Evolutionary conservation across 805 yeast genomes (phyloP).

Genomic region (Spathaspora passalidarum): DNA sequence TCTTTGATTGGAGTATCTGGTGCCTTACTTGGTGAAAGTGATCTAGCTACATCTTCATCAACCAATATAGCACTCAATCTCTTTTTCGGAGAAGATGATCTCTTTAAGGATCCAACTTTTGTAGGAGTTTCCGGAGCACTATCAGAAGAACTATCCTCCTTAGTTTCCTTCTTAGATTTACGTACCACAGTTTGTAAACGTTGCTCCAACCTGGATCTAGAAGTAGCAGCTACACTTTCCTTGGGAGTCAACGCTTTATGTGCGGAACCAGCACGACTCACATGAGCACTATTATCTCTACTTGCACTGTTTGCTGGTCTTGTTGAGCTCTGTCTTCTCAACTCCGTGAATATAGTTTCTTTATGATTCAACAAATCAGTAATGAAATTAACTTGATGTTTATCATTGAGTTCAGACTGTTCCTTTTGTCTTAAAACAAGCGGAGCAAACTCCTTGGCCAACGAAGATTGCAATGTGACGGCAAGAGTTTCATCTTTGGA

Average conservation of each 20-base stretch:
- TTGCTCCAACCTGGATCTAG: conserved; percentile 26
- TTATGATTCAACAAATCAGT: conserved; percentile 57
- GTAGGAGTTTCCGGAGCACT: conserved; percentile 5
- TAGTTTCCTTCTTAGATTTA: conserved; percentile 3
- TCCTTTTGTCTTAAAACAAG: conserved; percentile 54
- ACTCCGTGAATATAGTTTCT: conserved; percentile 61
- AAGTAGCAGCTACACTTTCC: conserved; percentile 12
- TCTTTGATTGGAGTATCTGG: neutral
- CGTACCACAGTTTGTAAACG: conserved; percentile 24
- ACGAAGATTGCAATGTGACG: conserved; percentile 38
- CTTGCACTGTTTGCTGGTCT: neutral
- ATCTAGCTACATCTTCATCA: neutral
- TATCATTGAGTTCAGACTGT: conserved; percentile 43
- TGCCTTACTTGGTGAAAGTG: neutral
- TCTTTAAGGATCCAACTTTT: conserved; percentile 16
- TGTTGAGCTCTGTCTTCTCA: conserved; percentile 38
- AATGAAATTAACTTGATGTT: conserved; percentile 56
- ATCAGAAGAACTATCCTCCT: neutral
- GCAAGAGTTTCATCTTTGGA: conserved; percentile 35
- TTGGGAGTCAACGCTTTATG: neutral
- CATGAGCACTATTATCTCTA: conserved; percentile 7
- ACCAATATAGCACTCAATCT: conserved; percentile 19
- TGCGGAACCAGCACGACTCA: neutral
- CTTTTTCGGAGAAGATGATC: conserved; percentile 41
- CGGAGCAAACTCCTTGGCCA: conserved; percentile 65